Evolutionary conservation across 2,329 filamentous ascomycete species (phyloP).

Genomic region (Monilinia fructigena): DNA sequence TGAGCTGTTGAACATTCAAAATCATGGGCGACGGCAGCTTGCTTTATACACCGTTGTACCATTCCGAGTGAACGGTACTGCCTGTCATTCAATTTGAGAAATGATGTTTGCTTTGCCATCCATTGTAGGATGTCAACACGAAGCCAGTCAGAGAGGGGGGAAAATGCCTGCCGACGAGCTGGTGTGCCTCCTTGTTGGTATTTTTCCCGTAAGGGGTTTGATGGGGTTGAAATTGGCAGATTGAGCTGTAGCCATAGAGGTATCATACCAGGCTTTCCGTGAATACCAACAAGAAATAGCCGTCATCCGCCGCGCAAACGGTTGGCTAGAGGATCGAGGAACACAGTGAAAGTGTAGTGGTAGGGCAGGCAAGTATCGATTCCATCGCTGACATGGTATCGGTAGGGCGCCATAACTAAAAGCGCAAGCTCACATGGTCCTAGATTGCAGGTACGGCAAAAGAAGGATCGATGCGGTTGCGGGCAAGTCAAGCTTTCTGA

Average conservation of each 20-base stretch:
- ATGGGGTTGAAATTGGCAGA: slow-evolving; percentile 29
- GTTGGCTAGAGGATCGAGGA: slow-evolving; percentile 28
- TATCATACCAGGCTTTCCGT: slow-evolving; percentile 30
- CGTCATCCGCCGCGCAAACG: slow-evolving; percentile 30
- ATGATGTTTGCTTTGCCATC: slow-evolving; percentile 37
- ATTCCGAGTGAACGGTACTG: slow-evolving; percentile 38
- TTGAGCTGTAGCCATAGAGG: slow-evolving; percentile 30
- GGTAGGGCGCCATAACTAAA: slow-evolving; percentile 27
- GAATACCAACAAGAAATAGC: slow-evolving; percentile 28
- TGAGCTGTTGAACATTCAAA: slow-evolving; percentile 25
- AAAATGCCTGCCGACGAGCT: slow-evolving; percentile 30
- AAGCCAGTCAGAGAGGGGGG: slow-evolving; percentile 24
- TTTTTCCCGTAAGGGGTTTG: slow-evolving; percentile 25
- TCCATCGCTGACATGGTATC: slow-evolving; percentile 32
- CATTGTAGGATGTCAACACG: slow-evolving; percentile 29
- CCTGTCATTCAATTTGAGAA: slow-evolving; percentile 34
- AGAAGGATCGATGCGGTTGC: slow-evolving; percentile 25
- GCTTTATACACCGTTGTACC: slow-evolving; percentile 39
- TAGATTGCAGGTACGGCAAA: slow-evolving; percentile 30
- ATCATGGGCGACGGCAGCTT: slow-evolving; percentile 33
- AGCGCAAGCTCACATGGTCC: slow-evolving; percentile 35
- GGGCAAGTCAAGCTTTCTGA: slow-evolving; percentile 24
- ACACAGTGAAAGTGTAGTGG: slow-evolving; percentile 29
- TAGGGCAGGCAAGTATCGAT: slow-evolving; percentile 32
- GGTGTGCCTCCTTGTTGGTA: slow-evolving; percentile 35